Percentiles rank a stretch among this genome's conserved stretches.
These are phyloP conservation scores for Colletotrichum melonis DNA, from an alignment of 2,329 filamentous ascomycete species.

Conservation along the genomic window DNA sequence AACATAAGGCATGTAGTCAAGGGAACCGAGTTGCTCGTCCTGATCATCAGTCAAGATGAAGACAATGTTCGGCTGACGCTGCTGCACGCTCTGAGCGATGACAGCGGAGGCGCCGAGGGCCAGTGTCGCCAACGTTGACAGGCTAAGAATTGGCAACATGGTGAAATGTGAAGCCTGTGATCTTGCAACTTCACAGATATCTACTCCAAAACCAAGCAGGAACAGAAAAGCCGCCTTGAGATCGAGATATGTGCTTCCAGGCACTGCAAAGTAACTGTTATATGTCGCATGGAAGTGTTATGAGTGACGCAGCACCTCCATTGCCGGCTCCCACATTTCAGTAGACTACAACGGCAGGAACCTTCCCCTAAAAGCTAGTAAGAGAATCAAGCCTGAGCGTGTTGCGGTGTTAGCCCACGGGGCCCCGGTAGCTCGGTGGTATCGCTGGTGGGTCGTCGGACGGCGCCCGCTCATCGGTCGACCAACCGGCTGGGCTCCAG, in stretches of 20 bases:
- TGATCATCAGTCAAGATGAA: constrained; percentile 78
- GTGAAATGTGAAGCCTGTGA: not conserved
- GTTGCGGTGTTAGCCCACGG: not conserved
- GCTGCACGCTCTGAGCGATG: constrained; percentile 1
- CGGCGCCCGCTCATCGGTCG: not conserved
- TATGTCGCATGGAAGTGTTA: not conserved
- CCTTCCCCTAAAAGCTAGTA: not conserved
- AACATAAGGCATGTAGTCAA: constrained; percentile 70
- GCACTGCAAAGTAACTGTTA: not conserved
- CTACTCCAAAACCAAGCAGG: not conserved
- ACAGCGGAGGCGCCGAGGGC: constrained; percentile 12
- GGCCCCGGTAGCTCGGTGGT: not conserved
- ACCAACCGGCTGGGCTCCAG: constrained; percentile 25
- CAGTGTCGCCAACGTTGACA: constrained; percentile 10
- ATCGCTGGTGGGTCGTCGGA: constrained; percentile 1
- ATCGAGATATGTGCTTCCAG: not conserved
- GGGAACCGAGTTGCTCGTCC: constrained; percentile 69
- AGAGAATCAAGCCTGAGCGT: not conserved
- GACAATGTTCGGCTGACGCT: constrained; percentile 64
- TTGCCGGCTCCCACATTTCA: not conserved
- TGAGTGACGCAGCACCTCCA: not conserved
- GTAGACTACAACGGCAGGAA: not conserved
- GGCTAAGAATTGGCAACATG: constrained; percentile 5
- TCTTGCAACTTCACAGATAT: not conserved
- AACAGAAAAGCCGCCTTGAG: too few relatives aligned